Evolutionary conservation across 371 early-diverging fungal species (phyloP), one percentile per base, ranked within the genome.

Genomic region (Syncephalastrum sp.): DNA sequence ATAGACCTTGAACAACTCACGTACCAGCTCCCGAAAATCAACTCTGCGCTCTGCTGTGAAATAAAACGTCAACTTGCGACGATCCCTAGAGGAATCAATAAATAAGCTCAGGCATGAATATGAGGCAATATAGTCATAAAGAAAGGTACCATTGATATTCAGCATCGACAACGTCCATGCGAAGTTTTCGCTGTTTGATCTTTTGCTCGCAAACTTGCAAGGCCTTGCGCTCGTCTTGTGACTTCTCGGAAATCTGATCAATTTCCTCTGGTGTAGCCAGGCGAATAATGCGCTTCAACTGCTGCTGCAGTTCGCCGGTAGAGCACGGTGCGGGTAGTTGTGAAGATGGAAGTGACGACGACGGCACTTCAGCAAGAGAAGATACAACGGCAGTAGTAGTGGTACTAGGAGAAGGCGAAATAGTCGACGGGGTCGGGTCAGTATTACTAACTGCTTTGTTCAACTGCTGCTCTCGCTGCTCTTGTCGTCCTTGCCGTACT

Each of bases 1-100:
- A 82, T 97, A 99, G 17, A 95, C 88, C 72, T 97, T 97, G 81
- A 99, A 99, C 48, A 99, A 77, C 53, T 99, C 99, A 33, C 96
- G 90, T 41, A 99, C 99, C 47, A 99, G 82, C 64, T 99, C 99
- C 54, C 99, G 85, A 74, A 99, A 99, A 74, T 99, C 99, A 59
- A 99, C 92, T 47, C 99, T 85, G 51, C 89, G 85, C 50, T 94
- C 93, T 21, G 96, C 92, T 10, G 87, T 83, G 70, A 94, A 98
- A 69, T 92, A 96, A 65, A 96, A 96, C 1, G 96, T 98, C 56
- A 98, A 79, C 82, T 96, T 96, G 65, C 94, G 91, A 16, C 96
- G 87, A 70, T 98, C 97, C 91, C 90, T 89, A 46, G 4, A 38
- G 17, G 33, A 10, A 51, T 17, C 5, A 17, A 10, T n/a, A 2